phyloP scores from a whole-genome alignment of 345 rosid genomes.

The Melaleuca alternifolia region DNA sequence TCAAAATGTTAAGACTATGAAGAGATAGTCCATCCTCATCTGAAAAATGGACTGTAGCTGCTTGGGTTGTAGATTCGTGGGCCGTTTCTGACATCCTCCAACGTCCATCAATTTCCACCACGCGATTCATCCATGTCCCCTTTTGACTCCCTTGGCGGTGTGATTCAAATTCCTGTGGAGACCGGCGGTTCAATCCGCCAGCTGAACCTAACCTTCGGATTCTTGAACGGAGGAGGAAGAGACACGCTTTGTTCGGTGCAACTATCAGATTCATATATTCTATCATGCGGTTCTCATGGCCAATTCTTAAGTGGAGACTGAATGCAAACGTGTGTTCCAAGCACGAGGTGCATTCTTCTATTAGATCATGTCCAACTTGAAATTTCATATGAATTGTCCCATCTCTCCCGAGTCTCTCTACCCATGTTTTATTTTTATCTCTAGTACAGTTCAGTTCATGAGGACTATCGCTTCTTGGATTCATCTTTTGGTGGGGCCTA shows the following conservation, averaged over 20 bases:
- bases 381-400: not conserved
- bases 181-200: not conserved
- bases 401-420: too few relatives aligned
- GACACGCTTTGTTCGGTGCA: not conserved
- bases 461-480: too few relatives aligned
- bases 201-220: not conserved
- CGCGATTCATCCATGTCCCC: not conserved
- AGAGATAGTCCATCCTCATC: too few relatives aligned
- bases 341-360: not conserved
- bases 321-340: not conserved
- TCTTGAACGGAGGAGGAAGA: not conserved
- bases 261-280: not conserved
- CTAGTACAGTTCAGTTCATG: too few relatives aligned
- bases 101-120: not conserved
- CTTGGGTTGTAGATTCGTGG: too few relatives aligned
- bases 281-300: not conserved
- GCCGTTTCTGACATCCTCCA: too few relatives aligned
- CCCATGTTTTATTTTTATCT: too few relatives aligned
- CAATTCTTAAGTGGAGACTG: not conserved
- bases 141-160: not conserved
- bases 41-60: too few relatives aligned
- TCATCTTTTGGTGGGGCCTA: too few relatives aligned
- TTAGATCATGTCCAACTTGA: not conserved
- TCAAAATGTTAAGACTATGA: too few relatives aligned
- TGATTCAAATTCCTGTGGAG: not conserved